A percentile compares a stretch with the other conserved stretches of the same genome.
Evolutionary conservation across 2,329 filamentous ascomycete species (phyloP).

Genomic region (Aspergillus ibericus): DNA sequence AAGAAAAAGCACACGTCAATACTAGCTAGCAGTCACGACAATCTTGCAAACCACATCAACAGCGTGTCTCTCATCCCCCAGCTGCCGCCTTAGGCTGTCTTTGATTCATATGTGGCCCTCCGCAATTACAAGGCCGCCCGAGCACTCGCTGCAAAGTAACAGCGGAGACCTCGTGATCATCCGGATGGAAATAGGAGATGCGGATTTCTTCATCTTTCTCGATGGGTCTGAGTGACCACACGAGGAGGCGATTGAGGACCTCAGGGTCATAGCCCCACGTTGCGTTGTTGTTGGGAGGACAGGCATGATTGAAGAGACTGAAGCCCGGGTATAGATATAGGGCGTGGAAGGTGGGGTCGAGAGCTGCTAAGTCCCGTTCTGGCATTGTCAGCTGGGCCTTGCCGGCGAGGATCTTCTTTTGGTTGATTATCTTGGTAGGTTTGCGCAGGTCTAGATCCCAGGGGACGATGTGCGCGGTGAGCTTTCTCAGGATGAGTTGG

Average conservation of each 20-base stretch:
- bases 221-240: constrained; percentile 30
- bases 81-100: too few species aligned
- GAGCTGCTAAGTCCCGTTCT: constrained; percentile 2
- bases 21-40: background rate
- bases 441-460: constrained; percentile 20
- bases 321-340: constrained; percentile 36
- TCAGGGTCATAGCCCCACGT: constrained; percentile 30
- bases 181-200: constrained; percentile 19
- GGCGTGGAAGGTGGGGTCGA: constrained; percentile 26
- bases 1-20: background rate
- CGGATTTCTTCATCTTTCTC: constrained; percentile 27
- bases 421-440: background rate
- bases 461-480: constrained; percentile 32
- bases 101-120: background rate
- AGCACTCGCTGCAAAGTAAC: constrained; percentile 8
- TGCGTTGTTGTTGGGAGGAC: constrained; percentile 24
- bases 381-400: background rate
- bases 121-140: constrained; percentile 19
- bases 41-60: too few species aligned
- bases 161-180: background rate
- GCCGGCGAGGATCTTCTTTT: background rate
- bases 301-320: constrained; percentile 35
- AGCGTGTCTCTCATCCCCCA: too few species aligned
- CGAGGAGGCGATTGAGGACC: constrained; percentile 31
- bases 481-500: constrained; percentile 34